Base-by-base conservation (phyloP, 1,284 basidiomycete species). In the Athelia sp. region DNA sequence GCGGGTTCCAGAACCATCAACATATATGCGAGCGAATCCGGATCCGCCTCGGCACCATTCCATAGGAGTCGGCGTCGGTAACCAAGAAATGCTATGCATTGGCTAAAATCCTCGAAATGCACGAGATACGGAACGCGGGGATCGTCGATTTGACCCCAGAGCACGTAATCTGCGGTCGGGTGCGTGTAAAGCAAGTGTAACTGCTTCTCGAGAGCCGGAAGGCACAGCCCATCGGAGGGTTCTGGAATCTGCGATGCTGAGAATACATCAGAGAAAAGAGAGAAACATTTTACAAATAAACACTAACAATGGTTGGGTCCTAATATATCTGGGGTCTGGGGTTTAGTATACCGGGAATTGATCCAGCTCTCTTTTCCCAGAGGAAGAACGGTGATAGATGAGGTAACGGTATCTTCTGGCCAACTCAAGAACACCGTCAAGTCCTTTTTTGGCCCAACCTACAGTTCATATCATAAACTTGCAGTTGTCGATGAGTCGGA, bases 21-120 rank as follows among this genome's bases (percentile, higher is more conserved):
- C 24, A 54, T 9, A 40, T 54, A 56, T 14, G 49, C 54, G 2
- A 56, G 53, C 18, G 53, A 50, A 44, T 56, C 54, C n/a, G 52
- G 15, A 21, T 54, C 50, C 35, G 45, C 52, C 19, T 32, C 53
- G 15, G 26, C 26, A 13, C 53, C 53, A 21, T 49, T n/a, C 44
- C 35, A 19, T 46, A 56, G 52, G 32, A 54, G 45, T 13, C 48
- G 42, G 21, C 47, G 49, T n/a, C 54, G 52, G 48, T 46, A 50
- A 43, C 10, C 31, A 15, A 50, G 50, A 46, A 56, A 56, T 9
- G 21, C 21, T 10, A 48, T n/a, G 1, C 31, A 43, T n/a, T 46
- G 38, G 14, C 19, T 19, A n/a, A 47, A 14, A 8, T 47, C 43
- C 11, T 17, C 22, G 45, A 56, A 50, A 17, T 26, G 31, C 17